Conservation (phyloP, 768 basidiomycete genomes). For the Clathrus columnatus region DNA sequence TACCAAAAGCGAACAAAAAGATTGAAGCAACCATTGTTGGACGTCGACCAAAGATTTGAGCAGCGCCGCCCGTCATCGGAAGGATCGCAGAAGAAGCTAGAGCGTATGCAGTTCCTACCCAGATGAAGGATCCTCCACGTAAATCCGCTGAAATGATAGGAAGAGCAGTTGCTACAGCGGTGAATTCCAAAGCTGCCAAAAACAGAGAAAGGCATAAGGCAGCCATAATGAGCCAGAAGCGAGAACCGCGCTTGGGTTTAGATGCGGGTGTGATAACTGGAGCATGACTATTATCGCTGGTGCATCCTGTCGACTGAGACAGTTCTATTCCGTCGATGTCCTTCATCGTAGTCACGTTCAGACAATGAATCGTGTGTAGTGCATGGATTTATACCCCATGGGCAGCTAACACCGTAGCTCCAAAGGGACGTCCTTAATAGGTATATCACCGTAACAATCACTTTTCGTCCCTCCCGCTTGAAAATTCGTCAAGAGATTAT, state of each 20-base stretch:
- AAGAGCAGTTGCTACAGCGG: constrained; percentile 18
- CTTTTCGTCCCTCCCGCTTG: no score
- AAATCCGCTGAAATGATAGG: constrained; percentile 20
- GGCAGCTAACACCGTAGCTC: no score
- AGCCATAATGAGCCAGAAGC: constrained; percentile 23
- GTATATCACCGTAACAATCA: no score
- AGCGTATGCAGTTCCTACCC: constrained; percentile 27
- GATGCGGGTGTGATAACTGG: no score
- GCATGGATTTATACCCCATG: no score
- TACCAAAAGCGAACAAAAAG: constrained; percentile 28
- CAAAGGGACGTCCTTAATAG: no score
- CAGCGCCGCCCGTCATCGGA: constrained; percentile 25
- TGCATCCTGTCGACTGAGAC: no score
- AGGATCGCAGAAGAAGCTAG: constrained; percentile 28
- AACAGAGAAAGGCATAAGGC: constrained; percentile 18
- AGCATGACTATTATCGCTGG: no score
- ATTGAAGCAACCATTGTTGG: constrained; percentile 25
- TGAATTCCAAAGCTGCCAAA: constrained; percentile 23
- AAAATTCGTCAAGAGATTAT: no score
- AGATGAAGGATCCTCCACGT: constrained; percentile 17
- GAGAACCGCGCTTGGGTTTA: constrained; percentile 3
- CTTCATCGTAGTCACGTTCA: no score
- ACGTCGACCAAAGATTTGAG: constrained; percentile 27
- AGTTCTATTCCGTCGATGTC: no score
- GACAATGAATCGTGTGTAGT: no score